phyloP scores from a whole-genome alignment of 352 stramenopile species.

The Pythium rishiriense region DNA sequence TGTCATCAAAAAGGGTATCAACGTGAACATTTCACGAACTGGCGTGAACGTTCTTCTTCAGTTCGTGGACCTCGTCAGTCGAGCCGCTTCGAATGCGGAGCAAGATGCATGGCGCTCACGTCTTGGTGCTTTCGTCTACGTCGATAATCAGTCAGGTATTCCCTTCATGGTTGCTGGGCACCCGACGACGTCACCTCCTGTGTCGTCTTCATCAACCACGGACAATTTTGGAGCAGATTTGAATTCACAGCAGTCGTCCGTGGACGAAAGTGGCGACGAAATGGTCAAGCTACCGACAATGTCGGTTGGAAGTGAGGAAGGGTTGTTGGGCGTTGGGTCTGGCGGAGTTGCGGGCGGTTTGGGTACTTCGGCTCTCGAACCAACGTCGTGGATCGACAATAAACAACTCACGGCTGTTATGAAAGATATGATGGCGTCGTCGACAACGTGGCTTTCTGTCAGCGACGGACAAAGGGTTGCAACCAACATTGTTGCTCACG shows the following conservation, averaged over 20 bases:
- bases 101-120: conserved; percentile 40
- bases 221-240: conserved; percentile 10
- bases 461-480: conserved; percentile 62
- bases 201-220: conserved; percentile 14
- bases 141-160: conserved; percentile 87
- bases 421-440: conserved; percentile 72
- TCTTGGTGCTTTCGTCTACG: conserved; percentile 82
- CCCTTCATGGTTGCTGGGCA: conserved; percentile 64
- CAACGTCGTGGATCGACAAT: conserved; percentile 31
- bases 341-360: conserved; percentile 23
- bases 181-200: conserved; percentile 14
- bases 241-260: conserved; percentile 11
- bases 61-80: conserved; percentile 75
- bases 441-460: conserved; percentile 68
- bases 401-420: conserved; percentile 71
- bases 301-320: conserved; percentile 31
- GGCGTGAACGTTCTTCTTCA: conserved; percentile 83
- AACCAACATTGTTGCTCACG: conserved; percentile 80
- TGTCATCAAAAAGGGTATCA: conserved; percentile 79
- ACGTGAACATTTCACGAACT: conserved; percentile 81
- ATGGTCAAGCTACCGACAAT: conserved; percentile 30
- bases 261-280: conserved; percentile 27
- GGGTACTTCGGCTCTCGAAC: conserved; percentile 4
- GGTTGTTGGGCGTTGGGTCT: conserved; percentile 34
- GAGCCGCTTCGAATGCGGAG: conserved; percentile 40